Conservation (phyloP, 2,329 filamentous ascomycete species). For the Aureobasidium sp. region DNA sequence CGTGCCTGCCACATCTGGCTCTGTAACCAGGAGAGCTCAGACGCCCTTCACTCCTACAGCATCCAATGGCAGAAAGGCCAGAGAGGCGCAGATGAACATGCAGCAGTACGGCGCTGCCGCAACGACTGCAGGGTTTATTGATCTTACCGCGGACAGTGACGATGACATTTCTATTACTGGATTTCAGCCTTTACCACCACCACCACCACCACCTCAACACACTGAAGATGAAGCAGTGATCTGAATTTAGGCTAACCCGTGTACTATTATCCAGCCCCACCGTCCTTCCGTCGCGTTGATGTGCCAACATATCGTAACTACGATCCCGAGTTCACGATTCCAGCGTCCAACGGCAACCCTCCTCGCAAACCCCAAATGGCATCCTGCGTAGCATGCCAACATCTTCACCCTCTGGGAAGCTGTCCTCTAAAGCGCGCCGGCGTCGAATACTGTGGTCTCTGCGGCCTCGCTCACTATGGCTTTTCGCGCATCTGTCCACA, state of each 20-base stretch:
- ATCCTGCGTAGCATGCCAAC: slow-evolving; percentile 48
- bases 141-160: slow-evolving; percentile 15
- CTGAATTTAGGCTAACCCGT: neutral
- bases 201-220: neutral
- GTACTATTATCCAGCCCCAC: slow-evolving; percentile 3
- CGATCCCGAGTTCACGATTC: slow-evolving; percentile 12
- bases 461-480: slow-evolving; percentile 56
- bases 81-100: slow-evolving; percentile 5
- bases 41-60: neutral
- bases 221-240: neutral
- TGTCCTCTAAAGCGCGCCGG: slow-evolving; percentile 55
- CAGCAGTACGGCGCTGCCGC: neutral
- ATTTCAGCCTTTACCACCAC: neutral
- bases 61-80: neutral
- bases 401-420: slow-evolving; percentile 48
- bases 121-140: neutral
- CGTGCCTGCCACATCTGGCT: neutral
- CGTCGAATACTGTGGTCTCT: slow-evolving; percentile 56
- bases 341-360: slow-evolving; percentile 10
- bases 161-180: neutral
- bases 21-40: neutral
- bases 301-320: slow-evolving; percentile 13
- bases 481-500: slow-evolving; percentile 52
- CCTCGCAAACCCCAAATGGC: slow-evolving; percentile 17
- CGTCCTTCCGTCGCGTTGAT: slow-evolving; percentile 20